A percentile compares a stretch with the other conserved stretches of the same genome.
phyloP scores from a whole-genome alignment of 1,284 basidiomycete species.

The Puccinia triticina region DNA sequence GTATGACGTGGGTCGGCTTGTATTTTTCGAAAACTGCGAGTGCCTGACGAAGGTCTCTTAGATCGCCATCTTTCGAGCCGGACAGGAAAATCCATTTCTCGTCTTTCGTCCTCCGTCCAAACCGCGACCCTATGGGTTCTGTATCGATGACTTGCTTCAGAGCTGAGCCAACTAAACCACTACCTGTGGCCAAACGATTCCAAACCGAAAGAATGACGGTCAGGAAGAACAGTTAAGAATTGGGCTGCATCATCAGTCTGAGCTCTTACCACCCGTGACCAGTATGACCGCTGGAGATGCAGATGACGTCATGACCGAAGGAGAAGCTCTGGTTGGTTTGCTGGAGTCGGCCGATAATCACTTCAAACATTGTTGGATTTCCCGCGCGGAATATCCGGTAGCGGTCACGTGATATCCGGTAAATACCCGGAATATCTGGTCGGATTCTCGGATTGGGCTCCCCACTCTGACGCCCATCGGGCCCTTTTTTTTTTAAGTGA shows the following conservation, averaged over 20 bases:
- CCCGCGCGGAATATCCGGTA: no score
- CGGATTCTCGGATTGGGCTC: no score
- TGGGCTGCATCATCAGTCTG: no score
- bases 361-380: no score
- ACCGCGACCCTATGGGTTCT: constrained; percentile 74
- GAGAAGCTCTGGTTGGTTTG: no score
- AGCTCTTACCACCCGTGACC: constrained; percentile 37
- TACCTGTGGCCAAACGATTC: constrained; percentile 59
- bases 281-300: constrained; percentile 18
- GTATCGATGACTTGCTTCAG: constrained; percentile 76
- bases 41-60: constrained; percentile 62
- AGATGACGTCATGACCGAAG: neutral
- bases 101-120: constrained; percentile 69
- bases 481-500: no score
- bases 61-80: constrained; percentile 72
- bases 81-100: constrained; percentile 83
- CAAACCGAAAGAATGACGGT: neutral
- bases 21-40: constrained; percentile 74
- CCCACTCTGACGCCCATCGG: no score
- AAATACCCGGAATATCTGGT: no score
- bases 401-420: no score
- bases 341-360: no score
- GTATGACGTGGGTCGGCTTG: constrained; percentile 86
- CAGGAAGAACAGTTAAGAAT: neutral
- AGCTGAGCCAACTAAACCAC: constrained; percentile 80